A percentile compares a stretch with the other conserved stretches of the same genome.
phyloP scores from a whole-genome alignment of 257 asterid genomes.

The Coffea canephora region DNA sequence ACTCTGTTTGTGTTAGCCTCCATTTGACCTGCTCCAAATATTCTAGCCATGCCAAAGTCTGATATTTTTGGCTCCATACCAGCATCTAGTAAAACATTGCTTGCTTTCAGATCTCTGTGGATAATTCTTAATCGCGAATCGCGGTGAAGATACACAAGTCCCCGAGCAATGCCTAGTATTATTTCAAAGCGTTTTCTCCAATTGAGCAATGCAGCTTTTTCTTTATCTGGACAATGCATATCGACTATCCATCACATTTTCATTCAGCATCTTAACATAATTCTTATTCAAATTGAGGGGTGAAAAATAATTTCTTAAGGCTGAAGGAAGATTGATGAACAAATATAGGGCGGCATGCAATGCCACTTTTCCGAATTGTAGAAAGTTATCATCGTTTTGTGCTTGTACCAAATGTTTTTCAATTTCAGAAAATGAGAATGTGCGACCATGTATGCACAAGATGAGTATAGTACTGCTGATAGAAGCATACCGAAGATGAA shows the following conservation, averaged over 20 bases:
- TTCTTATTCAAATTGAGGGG: too few species aligned
- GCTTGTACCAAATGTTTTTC: too few species aligned
- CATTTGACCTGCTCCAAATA: conserved; percentile 28
- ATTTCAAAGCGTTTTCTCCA: conserved; percentile 32
- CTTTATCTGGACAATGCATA: conserved; percentile 9
- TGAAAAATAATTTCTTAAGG: not conserved
- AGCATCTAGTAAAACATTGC: conserved; percentile 42
- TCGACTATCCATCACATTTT: too few species aligned
- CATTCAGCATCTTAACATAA: not conserved
- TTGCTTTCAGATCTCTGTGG: conserved; percentile 33
- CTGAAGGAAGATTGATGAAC: not conserved
- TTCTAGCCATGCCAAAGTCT: conserved; percentile 49
- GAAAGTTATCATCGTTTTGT: too few species aligned
- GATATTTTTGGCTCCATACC: conserved; percentile 41
- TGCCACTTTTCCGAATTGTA: too few species aligned
- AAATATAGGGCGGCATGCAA: not conserved
- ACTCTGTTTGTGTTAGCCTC: conserved; percentile 39
- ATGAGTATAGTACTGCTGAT: not conserved
- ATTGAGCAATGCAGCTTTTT: conserved; percentile 16
- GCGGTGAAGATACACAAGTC: conserved; percentile 39
- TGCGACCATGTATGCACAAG: not conserved
- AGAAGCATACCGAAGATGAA: conserved; percentile 27
- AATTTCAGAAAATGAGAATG: not conserved
- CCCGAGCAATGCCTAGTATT: conserved; percentile 43
- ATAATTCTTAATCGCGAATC: conserved; percentile 28